Conservation (phyloP, 2,329 filamentous ascomycete species). For the Mycogone perniciosa region DNA sequence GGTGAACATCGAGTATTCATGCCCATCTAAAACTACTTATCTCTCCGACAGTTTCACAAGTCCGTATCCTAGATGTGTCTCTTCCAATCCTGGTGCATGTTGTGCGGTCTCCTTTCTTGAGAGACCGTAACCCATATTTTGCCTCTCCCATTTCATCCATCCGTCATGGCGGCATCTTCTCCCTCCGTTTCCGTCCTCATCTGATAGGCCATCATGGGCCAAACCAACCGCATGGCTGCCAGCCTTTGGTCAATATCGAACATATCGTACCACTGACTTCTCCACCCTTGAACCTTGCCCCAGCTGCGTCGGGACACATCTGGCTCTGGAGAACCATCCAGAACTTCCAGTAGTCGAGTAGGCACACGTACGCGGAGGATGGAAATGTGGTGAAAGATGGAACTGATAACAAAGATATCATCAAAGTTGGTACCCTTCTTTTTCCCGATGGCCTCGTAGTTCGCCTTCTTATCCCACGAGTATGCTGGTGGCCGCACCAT, state of each 20-base stretch:
- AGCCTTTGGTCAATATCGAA: slow-evolving; percentile 49
- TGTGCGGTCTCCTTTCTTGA: no score
- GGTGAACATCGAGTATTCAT: no score
- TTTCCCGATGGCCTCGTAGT: slow-evolving; percentile 52
- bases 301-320: slow-evolving; percentile 36
- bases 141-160: slow-evolving; percentile 11
- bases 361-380: slow-evolving; percentile 55
- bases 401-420: slow-evolving; percentile 56
- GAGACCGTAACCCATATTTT: not conserved
- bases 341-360: slow-evolving; percentile 42
- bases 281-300: slow-evolving; percentile 48
- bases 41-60: no score
- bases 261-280: slow-evolving; percentile 57
- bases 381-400: slow-evolving; percentile 55
- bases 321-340: slow-evolving; percentile 40
- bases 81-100: no score
- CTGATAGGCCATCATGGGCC: slow-evolving; percentile 54
- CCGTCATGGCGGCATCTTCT: slow-evolving; percentile 24
- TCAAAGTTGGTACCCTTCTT: slow-evolving; percentile 43
- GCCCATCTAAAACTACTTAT: no score
- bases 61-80: no score
- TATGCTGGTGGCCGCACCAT: slow-evolving; percentile 52
- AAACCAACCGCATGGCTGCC: slow-evolving; percentile 50
- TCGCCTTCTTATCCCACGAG: slow-evolving; percentile 55
- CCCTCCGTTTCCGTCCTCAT: slow-evolving; percentile 40